These are phyloP conservation scores for Penicillium sp. DNA, from an alignment of 2,329 filamentous ascomycete species.

Conservation along the genomic window DNA sequence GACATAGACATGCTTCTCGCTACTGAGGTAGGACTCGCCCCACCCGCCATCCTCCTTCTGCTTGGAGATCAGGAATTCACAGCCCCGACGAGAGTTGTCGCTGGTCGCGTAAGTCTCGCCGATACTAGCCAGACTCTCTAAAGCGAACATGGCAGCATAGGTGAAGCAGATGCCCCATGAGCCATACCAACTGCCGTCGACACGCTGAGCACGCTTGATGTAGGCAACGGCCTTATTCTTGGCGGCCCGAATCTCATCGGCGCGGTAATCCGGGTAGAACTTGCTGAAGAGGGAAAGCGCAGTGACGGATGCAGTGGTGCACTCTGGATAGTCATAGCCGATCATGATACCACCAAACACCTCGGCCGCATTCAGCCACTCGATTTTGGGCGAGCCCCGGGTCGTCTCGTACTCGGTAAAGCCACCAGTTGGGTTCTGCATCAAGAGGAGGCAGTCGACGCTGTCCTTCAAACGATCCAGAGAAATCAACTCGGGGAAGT, in stretches of 20 bases:
- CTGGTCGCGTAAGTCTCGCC: slow-evolving; percentile 78
- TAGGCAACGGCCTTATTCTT: slow-evolving; percentile 70
- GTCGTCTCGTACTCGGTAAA: slow-evolving; percentile 86
- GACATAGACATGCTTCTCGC: slow-evolving; percentile 67
- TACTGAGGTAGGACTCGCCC: slow-evolving; percentile 89
- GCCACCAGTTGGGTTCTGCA: slow-evolving; percentile 81
- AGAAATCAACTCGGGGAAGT: slow-evolving; percentile 67
- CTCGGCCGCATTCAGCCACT: slow-evolving; percentile 88
- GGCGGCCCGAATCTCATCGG: slow-evolving; percentile 66
- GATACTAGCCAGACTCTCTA: slow-evolving; percentile 75
- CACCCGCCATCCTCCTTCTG: slow-evolving; percentile 89
- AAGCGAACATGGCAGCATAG: slow-evolving; percentile 92
- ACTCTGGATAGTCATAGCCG: slow-evolving; percentile 96
- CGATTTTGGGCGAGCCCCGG: slow-evolving; percentile 69
- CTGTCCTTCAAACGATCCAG: slow-evolving; percentile 78
- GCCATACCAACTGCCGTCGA: slow-evolving; percentile 94
- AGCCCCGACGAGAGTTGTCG: slow-evolving; percentile 64
- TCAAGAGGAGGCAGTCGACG: slow-evolving; percentile 81
- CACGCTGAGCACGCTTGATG: slow-evolving; percentile 70
- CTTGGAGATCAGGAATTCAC: slow-evolving; percentile 76
- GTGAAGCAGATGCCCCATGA: slow-evolving; percentile 98
- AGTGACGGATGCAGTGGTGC: slow-evolving; percentile 90
- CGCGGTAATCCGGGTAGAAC: slow-evolving; percentile 74
- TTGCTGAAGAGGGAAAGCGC: slow-evolving; percentile 75
- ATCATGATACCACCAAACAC: slow-evolving; percentile 98